These are phyloP conservation scores for Fusarium sterilihyphosum DNA, from an alignment of 2,329 filamentous ascomycete species.

Conservation along the genomic window DNA sequence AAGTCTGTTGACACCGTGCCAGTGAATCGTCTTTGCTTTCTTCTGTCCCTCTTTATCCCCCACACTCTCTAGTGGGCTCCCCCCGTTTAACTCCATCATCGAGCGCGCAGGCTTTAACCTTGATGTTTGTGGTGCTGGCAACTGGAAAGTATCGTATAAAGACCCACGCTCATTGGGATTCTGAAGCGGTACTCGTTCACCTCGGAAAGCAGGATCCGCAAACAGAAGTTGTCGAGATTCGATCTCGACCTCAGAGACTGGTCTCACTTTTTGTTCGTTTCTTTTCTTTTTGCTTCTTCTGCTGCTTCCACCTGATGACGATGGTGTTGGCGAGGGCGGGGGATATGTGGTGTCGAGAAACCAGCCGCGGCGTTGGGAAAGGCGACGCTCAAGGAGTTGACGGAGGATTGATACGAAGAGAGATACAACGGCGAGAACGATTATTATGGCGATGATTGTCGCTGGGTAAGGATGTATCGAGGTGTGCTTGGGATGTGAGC, in stretches of 20 bases:
- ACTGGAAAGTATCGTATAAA: constrained; percentile 41
- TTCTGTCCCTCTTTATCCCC: constrained; percentile 16
- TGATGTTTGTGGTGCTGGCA: constrained; percentile 30
- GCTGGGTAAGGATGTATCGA: constrained; percentile 27
- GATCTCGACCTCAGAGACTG: constrained; percentile 28
- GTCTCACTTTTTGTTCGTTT: not conserved
- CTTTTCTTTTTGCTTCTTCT: constrained; percentile 4
- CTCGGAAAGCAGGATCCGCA: not conserved
- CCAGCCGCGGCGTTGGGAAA: constrained; percentile 24
- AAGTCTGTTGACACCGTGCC: constrained; percentile 43
- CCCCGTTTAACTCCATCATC: constrained; percentile 42
- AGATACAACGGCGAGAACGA: constrained; percentile 29
- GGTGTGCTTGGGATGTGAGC: not conserved
- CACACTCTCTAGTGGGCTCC: constrained; percentile 20
- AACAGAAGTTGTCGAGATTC: constrained; percentile 33
- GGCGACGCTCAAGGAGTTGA: constrained; percentile 26
- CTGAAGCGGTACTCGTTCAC: constrained; percentile 34
- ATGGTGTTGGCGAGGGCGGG: constrained; percentile 3
- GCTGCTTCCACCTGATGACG: constrained; percentile 4
- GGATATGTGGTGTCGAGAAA: constrained; percentile 24
- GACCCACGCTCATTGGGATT: constrained; percentile 29
- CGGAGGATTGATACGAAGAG: constrained; percentile 34
- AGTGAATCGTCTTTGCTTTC: constrained; percentile 42
- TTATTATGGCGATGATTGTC: constrained; percentile 34
- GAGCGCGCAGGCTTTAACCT: constrained; percentile 36